Conservation (phyloP, 129 eudicot genomes). For the Daucus carota region DH1_v3.0 NC_030383.2:2447501-2448000, state of each 20-base stretch:
- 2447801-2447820: background rate
- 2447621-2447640: background rate
- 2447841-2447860: background rate
- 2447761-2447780: constrained; percentile 95
- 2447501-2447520: too few relatives aligned
- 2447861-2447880: background rate
- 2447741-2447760: constrained; percentile 89
- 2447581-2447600: background rate
- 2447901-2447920: background rate
- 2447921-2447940: background rate
- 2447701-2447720: constrained; percentile 96
- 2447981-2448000: too few relatives aligned
- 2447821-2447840: background rate
- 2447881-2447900: background rate
- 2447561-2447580: background rate
- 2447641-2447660: background rate
- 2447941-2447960: too few relatives aligned
- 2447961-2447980: too few relatives aligned
- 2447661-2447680: constrained; percentile 28
- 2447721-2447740: constrained; percentile 83
- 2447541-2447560: background rate
- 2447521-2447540: background rate
- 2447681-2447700: constrained; percentile 89
- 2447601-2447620: background rate
- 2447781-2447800: constrained; percentile 3